Evolutionary conservation across 257 asterid species (phyloP).

Genomic region (Osmanthus fragrans): DNA sequence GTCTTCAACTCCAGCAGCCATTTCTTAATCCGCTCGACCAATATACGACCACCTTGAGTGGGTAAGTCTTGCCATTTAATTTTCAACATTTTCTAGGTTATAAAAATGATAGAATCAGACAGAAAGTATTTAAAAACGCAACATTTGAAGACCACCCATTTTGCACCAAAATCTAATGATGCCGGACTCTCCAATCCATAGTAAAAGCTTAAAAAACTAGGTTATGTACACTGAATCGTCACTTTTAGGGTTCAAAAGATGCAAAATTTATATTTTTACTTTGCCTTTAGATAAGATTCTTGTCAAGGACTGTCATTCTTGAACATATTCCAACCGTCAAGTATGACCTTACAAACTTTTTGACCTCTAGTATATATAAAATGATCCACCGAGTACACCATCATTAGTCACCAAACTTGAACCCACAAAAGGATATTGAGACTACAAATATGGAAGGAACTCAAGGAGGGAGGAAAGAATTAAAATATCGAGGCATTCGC

Average conservation of each 20-base stretch:
- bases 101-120: not conserved
- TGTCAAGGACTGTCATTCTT: slow-evolving; percentile 1
- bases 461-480: slow-evolving; percentile 28
- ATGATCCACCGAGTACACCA: not conserved
- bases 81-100: not conserved
- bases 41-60: not conserved
- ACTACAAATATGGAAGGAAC: slow-evolving; percentile 17
- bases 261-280: not conserved
- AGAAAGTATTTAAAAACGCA: not conserved
- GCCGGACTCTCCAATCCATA: not conserved
- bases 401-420: slow-evolving; percentile 2
- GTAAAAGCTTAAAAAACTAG: not conserved
- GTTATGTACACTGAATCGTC: not conserved
- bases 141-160: not conserved
- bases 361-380: not conserved
- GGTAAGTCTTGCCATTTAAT: not conserved
- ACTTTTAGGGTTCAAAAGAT: slow-evolving; percentile 1
- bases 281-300: not conserved
- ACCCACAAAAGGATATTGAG: not conserved
- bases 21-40: not conserved
- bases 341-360: slow-evolving; percentile 25
- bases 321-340: slow-evolving; percentile 47
- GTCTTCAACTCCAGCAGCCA: slow-evolving; percentile 4
- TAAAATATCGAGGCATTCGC: slow-evolving; percentile 69
- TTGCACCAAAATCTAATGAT: not conserved